Evolutionary conservation across 768 basidiomycete species (phyloP).

Genomic region (Tulasnella sp.): DNA sequence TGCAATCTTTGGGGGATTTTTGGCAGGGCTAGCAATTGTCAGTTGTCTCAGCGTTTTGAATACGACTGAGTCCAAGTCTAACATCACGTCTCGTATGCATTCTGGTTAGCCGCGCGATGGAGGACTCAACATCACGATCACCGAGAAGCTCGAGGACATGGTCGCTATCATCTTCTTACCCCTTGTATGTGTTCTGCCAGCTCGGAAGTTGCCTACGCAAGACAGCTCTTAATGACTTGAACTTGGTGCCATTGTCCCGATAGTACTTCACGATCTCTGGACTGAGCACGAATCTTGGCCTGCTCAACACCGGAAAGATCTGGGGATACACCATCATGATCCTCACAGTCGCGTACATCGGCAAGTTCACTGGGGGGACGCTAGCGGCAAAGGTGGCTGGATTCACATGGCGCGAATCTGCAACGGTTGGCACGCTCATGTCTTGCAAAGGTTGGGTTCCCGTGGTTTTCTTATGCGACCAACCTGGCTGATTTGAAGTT

Average conservation of each 20-base stretch:
- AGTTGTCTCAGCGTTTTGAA: background rate
- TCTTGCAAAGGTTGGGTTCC: slow-evolving; percentile 75
- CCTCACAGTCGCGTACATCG: slow-evolving; percentile 61
- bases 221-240: background rate
- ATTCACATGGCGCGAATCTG: slow-evolving; percentile 69
- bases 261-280: slow-evolving; percentile 92
- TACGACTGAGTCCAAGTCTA: no score
- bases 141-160: slow-evolving; percentile 95
- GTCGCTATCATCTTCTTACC: slow-evolving; percentile 83
- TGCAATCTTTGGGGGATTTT: slow-evolving; percentile 87
- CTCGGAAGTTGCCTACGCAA: background rate
- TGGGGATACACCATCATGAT: slow-evolving; percentile 88
- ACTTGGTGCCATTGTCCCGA: background rate
- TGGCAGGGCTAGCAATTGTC: slow-evolving; percentile 38
- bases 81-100: background rate
- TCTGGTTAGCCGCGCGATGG: slow-evolving; percentile 62
- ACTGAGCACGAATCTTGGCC: slow-evolving; percentile 74
- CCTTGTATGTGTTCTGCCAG: slow-evolving; percentile 38
- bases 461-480: slow-evolving; percentile 18
- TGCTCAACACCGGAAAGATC: slow-evolving; percentile 72
- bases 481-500: background rate
- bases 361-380: slow-evolving; percentile 83
- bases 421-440: slow-evolving; percentile 86
- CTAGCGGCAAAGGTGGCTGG: slow-evolving; percentile 54
- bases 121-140: slow-evolving; percentile 74